phyloP scores from a whole-genome alignment of 2,329 filamentous ascomycete species.

The Emergomyces pasteurianus region DNA sequence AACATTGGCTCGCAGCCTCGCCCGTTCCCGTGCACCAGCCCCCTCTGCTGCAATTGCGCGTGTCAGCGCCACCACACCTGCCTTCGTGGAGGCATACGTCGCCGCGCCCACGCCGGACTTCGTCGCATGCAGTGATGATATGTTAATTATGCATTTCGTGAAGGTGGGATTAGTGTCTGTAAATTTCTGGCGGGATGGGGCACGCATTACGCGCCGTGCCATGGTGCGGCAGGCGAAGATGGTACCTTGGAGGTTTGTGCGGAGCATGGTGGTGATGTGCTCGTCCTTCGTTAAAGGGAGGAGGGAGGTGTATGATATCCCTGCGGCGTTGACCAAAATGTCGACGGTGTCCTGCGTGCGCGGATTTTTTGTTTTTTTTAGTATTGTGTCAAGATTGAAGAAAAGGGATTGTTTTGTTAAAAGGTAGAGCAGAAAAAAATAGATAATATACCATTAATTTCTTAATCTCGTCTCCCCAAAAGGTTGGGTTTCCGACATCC shows the following conservation, averaged over 20 bases:
- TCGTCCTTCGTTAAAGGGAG: slow-evolving; percentile 44
- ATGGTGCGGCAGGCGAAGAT: slow-evolving; percentile 30
- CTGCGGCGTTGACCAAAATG: slow-evolving; percentile 70
- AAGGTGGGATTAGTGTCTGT: slow-evolving; percentile 15
- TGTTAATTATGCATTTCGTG: slow-evolving; percentile 68
- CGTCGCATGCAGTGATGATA: slow-evolving; percentile 62
- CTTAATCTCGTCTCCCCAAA: slow-evolving; percentile 24
- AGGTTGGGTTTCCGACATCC: slow-evolving; percentile 20
- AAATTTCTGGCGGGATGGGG: slow-evolving; percentile 17
- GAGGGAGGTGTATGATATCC: slow-evolving; percentile 53
- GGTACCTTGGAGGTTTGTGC: slow-evolving; percentile 53
- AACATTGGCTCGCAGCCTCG: slow-evolving; percentile 61
- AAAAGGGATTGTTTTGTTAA: not conserved
- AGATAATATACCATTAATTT: slow-evolving; percentile 24
- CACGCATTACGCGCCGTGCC: slow-evolving; percentile 23
- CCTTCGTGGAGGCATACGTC: slow-evolving; percentile 68
- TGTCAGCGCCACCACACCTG: slow-evolving; percentile 56
- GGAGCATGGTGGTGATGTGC: slow-evolving; percentile 47
- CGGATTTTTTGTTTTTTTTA: not conserved
- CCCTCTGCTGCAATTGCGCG: slow-evolving; percentile 23
- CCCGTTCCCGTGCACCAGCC: slow-evolving; percentile 44
- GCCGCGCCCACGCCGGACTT: slow-evolving; percentile 59
- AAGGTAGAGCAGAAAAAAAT: slow-evolving; percentile 2
- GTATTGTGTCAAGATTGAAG: not conserved
- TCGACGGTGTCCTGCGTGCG: slow-evolving; percentile 28